Conservation (phyloP, 2,329 filamentous ascomycete species). For the Neofusicoccum sp. region DNA sequence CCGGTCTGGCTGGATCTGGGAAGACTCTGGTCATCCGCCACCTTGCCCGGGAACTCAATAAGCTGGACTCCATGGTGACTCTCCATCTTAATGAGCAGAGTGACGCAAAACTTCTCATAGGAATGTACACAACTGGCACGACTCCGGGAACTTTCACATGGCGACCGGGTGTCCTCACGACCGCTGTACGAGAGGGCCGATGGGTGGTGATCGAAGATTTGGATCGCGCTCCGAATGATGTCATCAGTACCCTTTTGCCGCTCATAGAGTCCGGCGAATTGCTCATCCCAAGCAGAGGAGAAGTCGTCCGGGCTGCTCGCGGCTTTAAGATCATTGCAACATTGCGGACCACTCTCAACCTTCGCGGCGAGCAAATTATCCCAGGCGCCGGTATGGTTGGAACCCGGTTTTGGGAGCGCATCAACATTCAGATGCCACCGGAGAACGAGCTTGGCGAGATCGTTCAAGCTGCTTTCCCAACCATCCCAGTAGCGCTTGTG, state of each 20-base stretch:
- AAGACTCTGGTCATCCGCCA: conserved; percentile 87
- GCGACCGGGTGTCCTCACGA: conserved; percentile 89
- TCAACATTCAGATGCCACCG: conserved; percentile 66
- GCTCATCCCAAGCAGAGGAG: conserved; percentile 82
- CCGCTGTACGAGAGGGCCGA: conserved; percentile 86
- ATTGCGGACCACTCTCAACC: conserved; percentile 67
- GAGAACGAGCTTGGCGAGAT: conserved; percentile 72
- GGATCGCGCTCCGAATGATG: conserved; percentile 89
- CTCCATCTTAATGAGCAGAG: conserved; percentile 97
- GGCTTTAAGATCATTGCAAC: conserved; percentile 92
- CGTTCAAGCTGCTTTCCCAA: conserved; percentile 27
- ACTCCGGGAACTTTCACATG: conserved; percentile 88
- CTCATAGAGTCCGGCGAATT: conserved; percentile 91
- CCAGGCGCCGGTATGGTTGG: conserved; percentile 72
- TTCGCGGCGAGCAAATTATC: conserved; percentile 67
- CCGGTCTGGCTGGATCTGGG: conserved; percentile 80
- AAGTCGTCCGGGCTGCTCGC: conserved; percentile 76
- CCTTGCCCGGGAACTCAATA: conserved; percentile 74
- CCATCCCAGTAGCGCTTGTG: conserved; percentile 46
- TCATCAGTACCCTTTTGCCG: conserved; percentile 88
- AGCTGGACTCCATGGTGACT: conserved; percentile 81
- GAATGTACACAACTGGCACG: conserved; percentile 86
- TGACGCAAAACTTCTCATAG: conserved; percentile 93
- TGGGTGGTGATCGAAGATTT: conserved; percentile 98
- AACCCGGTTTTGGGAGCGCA: conserved; percentile 77